These are phyloP conservation scores for Porogramme epimiltina DNA, from an alignment of 1,284 basidiomycete species.

Conservation along the genomic window DNA sequence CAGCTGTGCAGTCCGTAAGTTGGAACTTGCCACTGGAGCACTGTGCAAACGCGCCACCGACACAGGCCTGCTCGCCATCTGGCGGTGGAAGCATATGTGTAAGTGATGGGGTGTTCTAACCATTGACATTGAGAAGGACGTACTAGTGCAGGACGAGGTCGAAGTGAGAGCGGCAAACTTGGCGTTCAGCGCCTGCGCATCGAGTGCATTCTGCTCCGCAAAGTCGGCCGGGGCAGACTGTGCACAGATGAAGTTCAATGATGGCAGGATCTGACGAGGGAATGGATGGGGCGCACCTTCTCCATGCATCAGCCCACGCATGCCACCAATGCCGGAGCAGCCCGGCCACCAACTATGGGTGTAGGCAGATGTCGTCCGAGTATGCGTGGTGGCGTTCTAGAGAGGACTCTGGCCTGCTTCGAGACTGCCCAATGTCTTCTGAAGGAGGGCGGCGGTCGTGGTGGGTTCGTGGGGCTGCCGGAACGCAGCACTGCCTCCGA, in stretches of 20 bases:
- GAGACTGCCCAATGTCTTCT: constrained; percentile 11
- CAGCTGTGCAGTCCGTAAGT: constrained; percentile 41
- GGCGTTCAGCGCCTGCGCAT: constrained; percentile 53
- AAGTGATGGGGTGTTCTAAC: too few species aligned
- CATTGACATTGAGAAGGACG: constrained; percentile 2
- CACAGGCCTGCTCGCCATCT: constrained; percentile 46
- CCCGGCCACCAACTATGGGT: too few species aligned
- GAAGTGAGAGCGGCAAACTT: constrained; percentile 46
- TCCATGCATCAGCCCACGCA: too few species aligned
- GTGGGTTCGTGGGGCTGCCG: constrained; percentile 26
- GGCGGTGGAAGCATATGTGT: not conserved
- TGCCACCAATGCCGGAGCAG: too few species aligned
- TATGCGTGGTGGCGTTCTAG: too few species aligned
- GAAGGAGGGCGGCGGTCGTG: constrained; percentile 19
- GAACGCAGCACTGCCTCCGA: constrained; percentile 25
- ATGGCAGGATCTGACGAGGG: too few species aligned
- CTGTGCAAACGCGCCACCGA: constrained; percentile 36
- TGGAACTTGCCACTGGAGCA: constrained; percentile 50
- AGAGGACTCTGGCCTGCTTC: constrained; percentile 5
- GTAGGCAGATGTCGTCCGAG: too few species aligned
- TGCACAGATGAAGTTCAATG: too few species aligned
- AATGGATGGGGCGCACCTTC: too few species aligned
- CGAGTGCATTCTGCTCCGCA: constrained; percentile 46
- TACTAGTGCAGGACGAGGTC: constrained; percentile 40
- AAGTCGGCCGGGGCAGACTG: constrained; percentile 31